Conservation (phyloP, 2,329 filamentous ascomycete genomes). For the Aureobasidium subglaciale region DNA sequence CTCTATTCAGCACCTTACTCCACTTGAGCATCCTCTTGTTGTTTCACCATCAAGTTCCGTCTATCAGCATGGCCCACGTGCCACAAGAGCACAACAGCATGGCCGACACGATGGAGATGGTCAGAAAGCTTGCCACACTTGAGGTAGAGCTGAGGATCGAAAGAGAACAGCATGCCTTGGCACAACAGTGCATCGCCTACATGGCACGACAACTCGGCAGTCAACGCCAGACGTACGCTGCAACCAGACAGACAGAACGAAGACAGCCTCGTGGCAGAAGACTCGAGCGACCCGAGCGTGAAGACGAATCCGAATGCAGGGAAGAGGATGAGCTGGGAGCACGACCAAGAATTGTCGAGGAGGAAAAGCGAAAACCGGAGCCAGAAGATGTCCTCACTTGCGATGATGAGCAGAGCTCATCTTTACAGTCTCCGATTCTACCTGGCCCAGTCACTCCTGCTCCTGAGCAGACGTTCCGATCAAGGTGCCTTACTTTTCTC, state of each 20-base stretch:
- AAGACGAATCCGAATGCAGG: not conserved
- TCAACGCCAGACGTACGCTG: not conserved
- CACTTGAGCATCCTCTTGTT: not conserved
- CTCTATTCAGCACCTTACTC: too few relatives aligned
- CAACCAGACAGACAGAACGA: not conserved
- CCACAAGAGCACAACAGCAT: not conserved
- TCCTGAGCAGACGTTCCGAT: not conserved
- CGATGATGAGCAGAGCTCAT: not conserved
- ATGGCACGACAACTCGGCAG: not conserved
- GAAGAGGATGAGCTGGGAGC: not conserved
- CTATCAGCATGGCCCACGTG: not conserved
- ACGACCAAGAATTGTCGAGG: not conserved
- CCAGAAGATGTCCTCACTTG: not conserved
- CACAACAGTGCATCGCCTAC: not conserved
- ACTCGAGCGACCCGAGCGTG: not conserved
- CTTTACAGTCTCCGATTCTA: not conserved
- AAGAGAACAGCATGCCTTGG: not conserved
- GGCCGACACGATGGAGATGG: not conserved
- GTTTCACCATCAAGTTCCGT: not conserved
- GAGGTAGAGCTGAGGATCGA: not conserved
- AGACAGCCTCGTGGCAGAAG: not conserved
- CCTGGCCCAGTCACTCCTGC: not conserved
- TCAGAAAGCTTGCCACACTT: not conserved
- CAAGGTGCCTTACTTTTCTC: not conserved
- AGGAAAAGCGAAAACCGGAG: not conserved